Percentiles rank a stretch among this genome's conserved stretches.
phyloP scores from a whole-genome alignment of 768 basidiomycete species.

The Phaeolepiota aurea region DNA sequence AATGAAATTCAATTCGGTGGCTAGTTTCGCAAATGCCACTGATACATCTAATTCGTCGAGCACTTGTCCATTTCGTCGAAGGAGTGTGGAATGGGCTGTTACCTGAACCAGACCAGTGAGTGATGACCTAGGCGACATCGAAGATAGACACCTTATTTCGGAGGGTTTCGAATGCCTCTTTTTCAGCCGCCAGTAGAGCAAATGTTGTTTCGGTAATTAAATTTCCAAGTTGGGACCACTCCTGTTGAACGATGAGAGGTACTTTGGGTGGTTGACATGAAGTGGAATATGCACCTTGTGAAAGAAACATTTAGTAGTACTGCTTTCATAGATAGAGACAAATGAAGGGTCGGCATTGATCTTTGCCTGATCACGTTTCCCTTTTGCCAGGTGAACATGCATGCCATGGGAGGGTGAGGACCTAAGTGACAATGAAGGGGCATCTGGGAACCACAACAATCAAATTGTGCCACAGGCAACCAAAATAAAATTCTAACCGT shows the following conservation, averaged over 20 bases:
- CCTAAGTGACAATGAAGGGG: slow-evolving; percentile 67
- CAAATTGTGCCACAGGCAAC: neutral
- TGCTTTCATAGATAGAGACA: slow-evolving; percentile 50
- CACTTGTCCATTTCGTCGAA: slow-evolving; percentile 71
- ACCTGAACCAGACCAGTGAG: slow-evolving; percentile 35
- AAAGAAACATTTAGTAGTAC: slow-evolving; percentile 63
- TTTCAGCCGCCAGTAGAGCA: slow-evolving; percentile 52
- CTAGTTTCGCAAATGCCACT: slow-evolving; percentile 74
- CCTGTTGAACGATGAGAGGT: slow-evolving; percentile 30
- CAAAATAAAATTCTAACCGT: slow-evolving; percentile 30
- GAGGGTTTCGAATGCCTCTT: slow-evolving; percentile 61
- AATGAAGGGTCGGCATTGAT: slow-evolving; percentile 43
- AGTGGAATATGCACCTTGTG: slow-evolving; percentile 37
- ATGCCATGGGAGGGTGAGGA: slow-evolving; percentile 61
- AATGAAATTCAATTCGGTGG: slow-evolving; percentile 68
- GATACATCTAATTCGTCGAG: slow-evolving; percentile 86
- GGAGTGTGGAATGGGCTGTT: slow-evolving; percentile 37
- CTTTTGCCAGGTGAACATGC: slow-evolving; percentile 63
- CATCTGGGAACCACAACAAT: slow-evolving; percentile 30
- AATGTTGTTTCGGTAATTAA: slow-evolving; percentile 49
- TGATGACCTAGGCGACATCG: too few relatives aligned
- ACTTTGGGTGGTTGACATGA: neutral
- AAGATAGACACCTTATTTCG: slow-evolving; percentile 58
- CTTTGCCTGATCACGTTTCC: slow-evolving; percentile 51
- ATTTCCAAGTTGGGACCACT: slow-evolving; percentile 71